These are phyloP conservation scores for Annulohypoxylon stygium DNA, from an alignment of 495 filamentous ascomycete genomes.

Conservation along the genomic window DNA sequence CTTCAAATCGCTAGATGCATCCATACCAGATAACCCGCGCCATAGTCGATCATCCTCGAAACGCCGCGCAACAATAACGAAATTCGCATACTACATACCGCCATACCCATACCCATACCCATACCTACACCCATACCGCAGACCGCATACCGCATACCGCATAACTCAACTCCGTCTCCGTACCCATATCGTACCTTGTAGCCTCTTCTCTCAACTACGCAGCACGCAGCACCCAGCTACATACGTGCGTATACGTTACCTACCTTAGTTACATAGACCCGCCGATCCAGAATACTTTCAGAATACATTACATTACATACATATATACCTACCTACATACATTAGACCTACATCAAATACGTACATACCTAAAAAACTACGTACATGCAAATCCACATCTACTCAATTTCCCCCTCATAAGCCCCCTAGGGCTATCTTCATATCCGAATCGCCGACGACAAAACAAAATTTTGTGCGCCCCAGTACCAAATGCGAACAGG, in stretches of 20 bases:
- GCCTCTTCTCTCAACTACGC: slow-evolving; percentile 36
- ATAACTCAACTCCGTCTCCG: too few relatives aligned
- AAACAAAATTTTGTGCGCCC: slow-evolving; percentile 43
- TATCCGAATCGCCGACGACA: slow-evolving; percentile 52
- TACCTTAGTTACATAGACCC: slow-evolving; percentile 43
- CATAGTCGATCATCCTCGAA: slow-evolving; percentile 43
- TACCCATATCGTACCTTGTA: slow-evolving; percentile 12
- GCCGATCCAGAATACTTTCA: slow-evolving; percentile 45
- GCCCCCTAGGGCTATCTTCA: slow-evolving; percentile 39
- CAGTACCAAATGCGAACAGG: slow-evolving; percentile 55
- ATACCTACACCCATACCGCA: not conserved
- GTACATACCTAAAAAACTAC: not conserved
- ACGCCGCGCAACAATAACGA: slow-evolving; percentile 44
- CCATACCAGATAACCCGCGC: slow-evolving; percentile 39
- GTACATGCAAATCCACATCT: not conserved
- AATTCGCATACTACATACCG: slow-evolving; percentile 26
- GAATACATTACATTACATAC: slow-evolving; percentile 18
- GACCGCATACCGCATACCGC: too few relatives aligned
- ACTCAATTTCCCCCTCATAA: slow-evolving; percentile 7
- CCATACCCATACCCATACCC: not conserved
- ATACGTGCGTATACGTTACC: slow-evolving; percentile 24
- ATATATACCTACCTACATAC: slow-evolving; percentile 1
- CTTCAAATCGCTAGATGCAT: slow-evolving; percentile 38
- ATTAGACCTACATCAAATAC: slow-evolving; percentile 23
- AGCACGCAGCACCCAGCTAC: too few relatives aligned